These are phyloP conservation scores for Glycyrrhiza uralensis DNA, from an alignment of 306 rosid species.

Conservation along the genomic window DNA sequence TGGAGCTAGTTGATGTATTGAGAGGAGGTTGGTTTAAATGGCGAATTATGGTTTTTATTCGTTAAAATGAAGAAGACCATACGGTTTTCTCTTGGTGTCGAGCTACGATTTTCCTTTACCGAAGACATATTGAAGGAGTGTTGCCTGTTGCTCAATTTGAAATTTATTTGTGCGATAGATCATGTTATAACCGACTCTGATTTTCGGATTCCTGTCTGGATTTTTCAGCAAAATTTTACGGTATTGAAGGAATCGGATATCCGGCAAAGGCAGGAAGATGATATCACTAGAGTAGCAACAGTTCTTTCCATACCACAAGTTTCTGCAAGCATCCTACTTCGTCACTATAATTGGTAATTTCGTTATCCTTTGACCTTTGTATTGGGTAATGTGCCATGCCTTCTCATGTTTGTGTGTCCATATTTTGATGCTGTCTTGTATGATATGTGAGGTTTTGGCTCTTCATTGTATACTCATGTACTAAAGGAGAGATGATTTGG, in stretches of 20 bases:
- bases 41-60: not conserved
- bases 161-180: not conserved
- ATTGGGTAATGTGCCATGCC: not conserved
- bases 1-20: not conserved
- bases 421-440: constrained; percentile 4
- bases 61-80: not conserved
- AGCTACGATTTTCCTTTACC: not conserved
- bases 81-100: not conserved
- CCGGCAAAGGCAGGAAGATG: constrained; percentile 57
- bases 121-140: not conserved
- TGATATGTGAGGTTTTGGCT: constrained; percentile 6
- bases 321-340: constrained; percentile 60
- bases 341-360: constrained; percentile 58
- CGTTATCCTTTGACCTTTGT: not conserved
- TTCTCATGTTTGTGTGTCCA: not conserved
- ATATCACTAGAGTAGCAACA: constrained; percentile 47
- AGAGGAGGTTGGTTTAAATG: not conserved
- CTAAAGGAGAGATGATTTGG: constrained; percentile 13
- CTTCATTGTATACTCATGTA: not conserved
- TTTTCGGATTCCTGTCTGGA: not conserved
- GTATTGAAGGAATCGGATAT: constrained; percentile 62
- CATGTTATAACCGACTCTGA: not conserved
- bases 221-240: constrained; percentile 62
- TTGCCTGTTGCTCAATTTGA: not conserved
- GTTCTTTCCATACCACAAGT: constrained; percentile 60